Evolutionary conservation across 2,329 filamentous ascomycete species (phyloP), one percentile per base, ranked within the genome.

Genomic region (Neofusicoccum sp.): DNA sequence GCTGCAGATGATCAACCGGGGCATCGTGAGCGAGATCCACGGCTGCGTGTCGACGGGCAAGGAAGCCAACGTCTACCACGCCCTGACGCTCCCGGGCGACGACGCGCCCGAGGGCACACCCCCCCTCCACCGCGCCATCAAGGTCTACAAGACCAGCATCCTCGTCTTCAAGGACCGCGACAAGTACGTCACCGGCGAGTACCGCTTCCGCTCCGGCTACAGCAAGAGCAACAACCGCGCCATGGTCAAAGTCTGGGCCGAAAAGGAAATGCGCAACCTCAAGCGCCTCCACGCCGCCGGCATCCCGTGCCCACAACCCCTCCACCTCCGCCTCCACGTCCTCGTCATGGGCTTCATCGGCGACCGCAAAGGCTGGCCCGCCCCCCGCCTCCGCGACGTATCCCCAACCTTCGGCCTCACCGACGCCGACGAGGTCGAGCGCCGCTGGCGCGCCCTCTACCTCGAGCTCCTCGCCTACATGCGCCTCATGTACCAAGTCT

Each of bases 81-180:
- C 94, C 16, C 84, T 96, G 9, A 85, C 87, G 3, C 81, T 86
- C 56, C 79, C 82, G 1, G 81, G 84, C 2, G 77, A 81, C 2
- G 83, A 85, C 8, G 14, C 31, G 22, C 22, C 22, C 22, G 78
- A 84, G 6, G 81, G 81, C 43, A 76, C 78, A 16, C 52, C 66
- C 22, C 79, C 85, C 0, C 78, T 88, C 0, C 92, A 97, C 71
- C 87, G 92, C 54, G 95, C 95, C 11, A 93, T 98, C 82, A 99
- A 99, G 80, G 92, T 99, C 56, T 99, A 99, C 86, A 99, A 99
- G 84, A 99, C 95, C 6, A 91, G 91, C 61, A 99, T 99, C 67
- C 81, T 99, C 36, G 93, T 96, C 29, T 99, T 99, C 87, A 98
- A 98, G 80, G 95, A 99, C 78, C 87, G 95, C 64, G 93, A 97